These are phyloP conservation scores for Cutaneotrichosporon daszewskae DNA, from an alignment of 1,284 basidiomycete species.

Conservation along the genomic window DNA sequence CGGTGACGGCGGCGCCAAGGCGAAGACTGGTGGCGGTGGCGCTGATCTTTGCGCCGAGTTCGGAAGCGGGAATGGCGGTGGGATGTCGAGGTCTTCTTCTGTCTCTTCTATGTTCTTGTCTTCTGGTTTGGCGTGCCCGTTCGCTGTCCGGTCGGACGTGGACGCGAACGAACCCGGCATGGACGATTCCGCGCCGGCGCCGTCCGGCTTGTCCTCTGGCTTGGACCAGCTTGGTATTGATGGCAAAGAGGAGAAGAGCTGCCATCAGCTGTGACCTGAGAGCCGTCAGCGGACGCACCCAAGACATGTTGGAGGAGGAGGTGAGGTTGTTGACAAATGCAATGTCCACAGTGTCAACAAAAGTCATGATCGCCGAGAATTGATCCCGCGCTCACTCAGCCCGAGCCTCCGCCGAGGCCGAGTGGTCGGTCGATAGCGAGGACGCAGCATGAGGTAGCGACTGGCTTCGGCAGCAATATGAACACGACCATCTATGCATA, in stretches of 20 bases:
- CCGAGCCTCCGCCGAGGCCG: too few species aligned
- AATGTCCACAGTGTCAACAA: too few species aligned
- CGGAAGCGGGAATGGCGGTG: conserved; percentile 76
- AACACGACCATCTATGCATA: too few species aligned
- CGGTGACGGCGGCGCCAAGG: conserved; percentile 54
- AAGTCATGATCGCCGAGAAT: too few species aligned
- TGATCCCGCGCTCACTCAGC: too few species aligned
- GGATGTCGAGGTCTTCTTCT: conserved; percentile 55
- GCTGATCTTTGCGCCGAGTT: conserved; percentile 71
- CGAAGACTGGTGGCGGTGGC: conserved; percentile 25
- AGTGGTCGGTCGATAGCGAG: too few species aligned
- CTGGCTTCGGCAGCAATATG: too few species aligned
- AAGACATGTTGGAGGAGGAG: conserved; percentile 8
- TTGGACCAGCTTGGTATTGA: conserved; percentile 9
- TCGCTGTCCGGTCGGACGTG: too few species aligned
- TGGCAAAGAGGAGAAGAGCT: conserved; percentile 11
- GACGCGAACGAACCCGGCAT: background rate
- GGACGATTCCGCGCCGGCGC: background rate
- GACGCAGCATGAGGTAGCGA: too few species aligned
- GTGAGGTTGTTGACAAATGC: too few species aligned
- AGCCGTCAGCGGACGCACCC: conserved; percentile 1
- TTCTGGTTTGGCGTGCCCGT: background rate
- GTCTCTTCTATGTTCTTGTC: conserved; percentile 29
- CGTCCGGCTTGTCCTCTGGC: background rate
- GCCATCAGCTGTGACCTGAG: background rate